Conservation (phyloP, 176 grass and related monocot species). For the Aegilops tauschii region DNA sequence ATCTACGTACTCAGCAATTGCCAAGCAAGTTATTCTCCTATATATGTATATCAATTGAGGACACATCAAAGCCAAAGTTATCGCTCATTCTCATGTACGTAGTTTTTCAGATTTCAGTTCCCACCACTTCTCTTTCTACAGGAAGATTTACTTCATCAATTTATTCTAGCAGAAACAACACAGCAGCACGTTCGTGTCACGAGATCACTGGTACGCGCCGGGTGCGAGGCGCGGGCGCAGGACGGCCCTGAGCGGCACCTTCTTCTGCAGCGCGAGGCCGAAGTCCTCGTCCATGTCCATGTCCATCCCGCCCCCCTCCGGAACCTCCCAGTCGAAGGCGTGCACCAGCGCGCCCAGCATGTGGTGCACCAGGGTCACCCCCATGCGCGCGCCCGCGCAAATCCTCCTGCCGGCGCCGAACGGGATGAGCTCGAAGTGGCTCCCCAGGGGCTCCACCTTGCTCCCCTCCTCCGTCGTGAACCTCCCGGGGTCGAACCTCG, state of each 20-base stretch:
- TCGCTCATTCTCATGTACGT: too few relatives aligned
- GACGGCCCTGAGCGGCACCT: not conserved
- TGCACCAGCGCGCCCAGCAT: not conserved
- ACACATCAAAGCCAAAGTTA: too few relatives aligned
- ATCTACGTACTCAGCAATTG: too few relatives aligned
- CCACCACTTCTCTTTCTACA: too few relatives aligned
- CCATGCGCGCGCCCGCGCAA: not conserved
- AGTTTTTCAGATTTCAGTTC: too few relatives aligned
- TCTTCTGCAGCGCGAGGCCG: not conserved
- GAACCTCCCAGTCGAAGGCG: not conserved
- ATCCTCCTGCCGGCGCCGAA: not conserved
- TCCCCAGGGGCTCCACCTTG: not conserved
- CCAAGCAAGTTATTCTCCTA: too few relatives aligned
- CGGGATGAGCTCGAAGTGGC: slow-evolving; percentile 13
- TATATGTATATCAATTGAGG: too few relatives aligned
- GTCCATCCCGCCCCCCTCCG: not conserved
- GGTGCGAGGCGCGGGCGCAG: not conserved
- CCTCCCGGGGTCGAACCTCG: not conserved
- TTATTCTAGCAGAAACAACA: too few relatives aligned
- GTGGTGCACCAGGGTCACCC: not conserved
- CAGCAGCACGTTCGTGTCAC: not conserved
- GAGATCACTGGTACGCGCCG: not conserved
- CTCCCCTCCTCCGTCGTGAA: not conserved
- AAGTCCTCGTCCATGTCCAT: not conserved
- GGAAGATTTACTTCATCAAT: too few relatives aligned